Base-by-base conservation (phyloP, 2,329 filamentous ascomycete species). In the Aspergillus alliaceus region DNA sequence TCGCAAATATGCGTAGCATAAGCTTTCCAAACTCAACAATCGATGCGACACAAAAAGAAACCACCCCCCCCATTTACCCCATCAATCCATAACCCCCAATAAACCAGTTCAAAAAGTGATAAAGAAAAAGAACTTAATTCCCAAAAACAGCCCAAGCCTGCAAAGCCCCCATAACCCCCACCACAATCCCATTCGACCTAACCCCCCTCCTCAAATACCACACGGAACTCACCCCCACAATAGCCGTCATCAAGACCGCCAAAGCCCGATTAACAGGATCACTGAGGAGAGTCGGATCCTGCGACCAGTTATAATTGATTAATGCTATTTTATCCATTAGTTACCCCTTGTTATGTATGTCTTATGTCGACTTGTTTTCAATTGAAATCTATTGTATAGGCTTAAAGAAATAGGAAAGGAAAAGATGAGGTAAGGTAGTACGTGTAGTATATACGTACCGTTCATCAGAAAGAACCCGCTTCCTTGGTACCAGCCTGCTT, bases 401-500 rank as follows among this genome's bases (percentile, higher is more conserved):
- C n/a, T n/a, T n/a, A n/a, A 31, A 24, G 11, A 35, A 35, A 14
- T 20, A 20, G 24, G 18, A 29, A 11, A 42, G 24, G 31, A 12
- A 42, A 12, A 49, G 12, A 15, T 18, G 20, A 18, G 6, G n/a
- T 35, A 27, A 6, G n/a, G n/a, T n/a, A n/a, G n/a, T n/a, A n/a
- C n/a, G n/a, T n/a, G n/a, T n/a, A n/a, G n/a, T n/a, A n/a, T n/a
- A n/a, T n/a, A n/a, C 39, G 24, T 46, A 66, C 64, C 66, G 9
- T 57, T 65, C 29, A 68, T 56, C 12, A 68, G 11, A 48, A 68
- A 63, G 37, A 63, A 68, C 1, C 51, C 63, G 51, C 64, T 66
- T 2, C 66, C 66, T 52, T 68, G 66, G n/a, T 62, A 69, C 66
- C 66, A 69, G 14, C 66, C 66, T 2, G 58, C 64, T 9, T 54